Conservation (phyloP, 345 rosid genomes). For the Sonneratia caseolaris region DNA sequence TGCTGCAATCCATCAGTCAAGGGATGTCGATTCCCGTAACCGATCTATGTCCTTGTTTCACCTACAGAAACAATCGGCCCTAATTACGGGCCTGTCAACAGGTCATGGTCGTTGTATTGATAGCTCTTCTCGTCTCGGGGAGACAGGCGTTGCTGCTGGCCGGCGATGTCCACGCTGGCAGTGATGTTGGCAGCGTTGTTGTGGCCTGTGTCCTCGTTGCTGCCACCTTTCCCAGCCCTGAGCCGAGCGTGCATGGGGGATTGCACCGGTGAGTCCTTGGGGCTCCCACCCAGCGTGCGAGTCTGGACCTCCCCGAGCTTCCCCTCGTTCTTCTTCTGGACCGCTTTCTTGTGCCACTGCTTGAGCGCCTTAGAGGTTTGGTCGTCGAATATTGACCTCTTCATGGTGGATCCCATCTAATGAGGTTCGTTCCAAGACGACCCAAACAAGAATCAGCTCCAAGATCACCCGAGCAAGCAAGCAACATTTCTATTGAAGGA, state of each 20-base stretch:
- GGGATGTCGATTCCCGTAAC: neutral
- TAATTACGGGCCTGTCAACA: neutral
- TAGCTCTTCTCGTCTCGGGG: too few species aligned
- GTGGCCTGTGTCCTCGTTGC: neutral
- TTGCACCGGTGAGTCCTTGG: constrained; percentile 13
- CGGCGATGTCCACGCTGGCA: constrained; percentile 38
- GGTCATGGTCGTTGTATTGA: neutral
- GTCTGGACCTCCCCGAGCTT: constrained; percentile 15
- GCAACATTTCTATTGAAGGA: neutral
- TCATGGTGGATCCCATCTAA: constrained; percentile 98
- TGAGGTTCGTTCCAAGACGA: constrained; percentile 1
- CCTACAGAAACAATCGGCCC: neutral
- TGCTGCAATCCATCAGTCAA: neutral
- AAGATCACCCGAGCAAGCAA: too few species aligned
- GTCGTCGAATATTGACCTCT: constrained; percentile 78
- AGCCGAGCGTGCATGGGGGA: constrained; percentile 10
- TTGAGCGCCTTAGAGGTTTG: constrained; percentile 77
- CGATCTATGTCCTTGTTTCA: neutral
- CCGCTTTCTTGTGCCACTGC: constrained; percentile 73
- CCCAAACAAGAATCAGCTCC: constrained; percentile 12
- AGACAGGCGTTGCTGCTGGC: constrained; percentile 6
- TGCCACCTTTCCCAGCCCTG: neutral
- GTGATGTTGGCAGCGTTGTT: constrained; percentile 31
- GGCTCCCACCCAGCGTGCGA: constrained; percentile 21
- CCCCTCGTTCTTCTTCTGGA: constrained; percentile 35